Base-by-base conservation (phyloP, 1,139 yeast genomes). In the Debaryomycetaceae sp. region DNA sequence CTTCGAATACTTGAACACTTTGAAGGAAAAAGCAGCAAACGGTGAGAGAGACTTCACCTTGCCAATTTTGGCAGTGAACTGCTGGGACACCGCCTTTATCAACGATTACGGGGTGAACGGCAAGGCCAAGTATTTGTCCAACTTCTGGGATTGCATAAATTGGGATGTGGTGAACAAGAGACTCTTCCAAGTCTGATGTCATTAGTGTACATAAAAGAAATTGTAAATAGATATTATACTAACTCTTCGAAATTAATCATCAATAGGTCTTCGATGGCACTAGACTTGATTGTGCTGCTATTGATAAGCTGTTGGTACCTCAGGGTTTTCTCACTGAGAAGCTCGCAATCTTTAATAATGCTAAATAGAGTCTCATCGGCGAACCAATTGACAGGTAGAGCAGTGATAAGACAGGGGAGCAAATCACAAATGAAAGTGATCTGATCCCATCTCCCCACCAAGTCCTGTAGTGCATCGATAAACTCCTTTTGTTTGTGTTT, bases 51-150 rank as follows among this genome's bases (percentile, higher is more conserved):
- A 87, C 65, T 84, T 80, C 72, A 78, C 84, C 37, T 72, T 91
- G 56, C 97, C 97, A 6, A 66, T 93, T 42, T 75, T 93, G 53
- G 88, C 84, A 43, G 75, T 90, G 54, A 88, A 83, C 63, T 76
- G 87, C 53, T 91, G 98, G 97, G 96, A 91, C 62, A 80, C 83
- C 53, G 89, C 97, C 22, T 93, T 84, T 64, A 58, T 89, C 44
- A 68, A 78, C 20, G 99, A 93, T 64, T 93, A 84, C 65, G 97
- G 97, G 29, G 77, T 88, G 43, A 76, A 69, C 42, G 95, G 95
- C 37, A 85, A 83, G 66, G 75, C 79, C 34, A 80, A 82, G 51
- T 93, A 87, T 63, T 76, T 93, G 57, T 80, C 80, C 49, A 84
- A 82, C 45, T 80, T 87, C 60, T 85, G 96, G 84, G 76, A 83